Base-by-base conservation (phyloP, 225 moss, liverwort and hornwort genomes). In the Pseudoscleropodium purum region DNA sequence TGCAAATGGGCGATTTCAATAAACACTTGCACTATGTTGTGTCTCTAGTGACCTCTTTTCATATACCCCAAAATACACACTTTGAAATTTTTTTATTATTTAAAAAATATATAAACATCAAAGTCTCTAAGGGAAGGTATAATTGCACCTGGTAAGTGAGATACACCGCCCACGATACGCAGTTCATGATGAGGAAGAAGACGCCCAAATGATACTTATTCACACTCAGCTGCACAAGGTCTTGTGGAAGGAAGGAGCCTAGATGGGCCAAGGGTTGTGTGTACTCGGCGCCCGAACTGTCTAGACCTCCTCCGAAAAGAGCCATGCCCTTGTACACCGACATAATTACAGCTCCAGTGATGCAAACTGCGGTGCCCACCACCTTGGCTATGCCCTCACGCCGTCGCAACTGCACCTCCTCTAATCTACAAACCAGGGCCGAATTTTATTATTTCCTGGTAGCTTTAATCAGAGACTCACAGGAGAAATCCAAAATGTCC, bases 171-270 rank as follows among this genome's bases (percentile, higher is more conserved):
- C 94, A 94, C 13, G 93, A 94, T 88, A 92, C 88, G 79, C 93
- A 89, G 90, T 94, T 93, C 94, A 92, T 92, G 89, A 93, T 36
- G 63, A 94, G 90, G 90, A 92, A 92, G 89, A 94, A 91, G 81
- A 93, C 3, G 70, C 94, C 94, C 41, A 94, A 81, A 67, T 91
- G 74, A 74, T 89, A 93, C 64, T 91, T 51, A 74, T 91, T 93
- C 21, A 94, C 66, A 15, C 90, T 93, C 31, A 86, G 75, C 24
- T 93, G 75, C 82, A 93, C 94, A 75, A 94, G 15, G 62, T 54
- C 82, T 7, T 77, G 33, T 24, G 87, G 91, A 51, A 94, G 91
- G 67, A 90, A 85, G 59, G 85, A 87, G 25, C 91, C 88, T 23
- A 95, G 84, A 70, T 92, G 81, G 45, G 78, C 87, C 81, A 94